A percentile compares a stretch with the other conserved stretches of the same genome.
Conservation (phyloP, 441 rosid species). For the Viola pubescens region DNA sequence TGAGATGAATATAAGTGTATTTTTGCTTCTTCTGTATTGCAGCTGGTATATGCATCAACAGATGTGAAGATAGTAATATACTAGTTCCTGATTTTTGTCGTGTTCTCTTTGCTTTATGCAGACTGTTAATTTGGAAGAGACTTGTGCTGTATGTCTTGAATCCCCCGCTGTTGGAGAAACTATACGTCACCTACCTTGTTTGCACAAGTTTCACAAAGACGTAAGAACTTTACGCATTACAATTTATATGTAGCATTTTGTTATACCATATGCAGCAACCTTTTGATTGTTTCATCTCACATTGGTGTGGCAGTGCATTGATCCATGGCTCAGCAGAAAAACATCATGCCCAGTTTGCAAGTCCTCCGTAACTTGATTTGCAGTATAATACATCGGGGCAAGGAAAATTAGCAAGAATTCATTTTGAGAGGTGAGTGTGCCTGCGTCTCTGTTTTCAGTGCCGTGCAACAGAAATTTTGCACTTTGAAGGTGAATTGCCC, state of each 20-base stretch:
- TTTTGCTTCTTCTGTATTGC: not conserved
- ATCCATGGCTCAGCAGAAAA: slow-evolving; percentile 80
- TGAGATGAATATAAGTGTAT: slow-evolving; percentile 19
- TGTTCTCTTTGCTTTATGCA: slow-evolving; percentile 28
- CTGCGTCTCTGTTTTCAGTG: too few relatives aligned
- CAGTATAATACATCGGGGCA: too few relatives aligned
- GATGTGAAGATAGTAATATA: too few relatives aligned
- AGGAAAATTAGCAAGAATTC: too few relatives aligned
- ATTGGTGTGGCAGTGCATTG: slow-evolving; percentile 66
- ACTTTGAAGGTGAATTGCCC: too few relatives aligned
- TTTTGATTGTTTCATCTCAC: slow-evolving; percentile 5
- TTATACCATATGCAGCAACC: not conserved
- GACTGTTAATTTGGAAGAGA: slow-evolving; percentile 56
- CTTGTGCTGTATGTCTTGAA: slow-evolving; percentile 81
- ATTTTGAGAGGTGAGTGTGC: too few relatives aligned
- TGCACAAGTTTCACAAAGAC: slow-evolving; percentile 91
- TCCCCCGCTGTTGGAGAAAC: slow-evolving; percentile 65
- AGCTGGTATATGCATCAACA: too few relatives aligned
- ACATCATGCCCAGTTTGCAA: slow-evolving; percentile 86
- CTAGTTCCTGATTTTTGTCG: slow-evolving; percentile 4
- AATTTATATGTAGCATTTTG: not conserved
- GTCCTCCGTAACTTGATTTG: slow-evolving; percentile 40
- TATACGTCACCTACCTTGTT: slow-evolving; percentile 91
- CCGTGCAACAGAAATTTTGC: too few relatives aligned
- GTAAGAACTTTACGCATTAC: slow-evolving; percentile 29